Conservation (phyloP, 225 moss, liverwort and hornwort genomes). For the Pseudisothecium myosuroides region DNA sequence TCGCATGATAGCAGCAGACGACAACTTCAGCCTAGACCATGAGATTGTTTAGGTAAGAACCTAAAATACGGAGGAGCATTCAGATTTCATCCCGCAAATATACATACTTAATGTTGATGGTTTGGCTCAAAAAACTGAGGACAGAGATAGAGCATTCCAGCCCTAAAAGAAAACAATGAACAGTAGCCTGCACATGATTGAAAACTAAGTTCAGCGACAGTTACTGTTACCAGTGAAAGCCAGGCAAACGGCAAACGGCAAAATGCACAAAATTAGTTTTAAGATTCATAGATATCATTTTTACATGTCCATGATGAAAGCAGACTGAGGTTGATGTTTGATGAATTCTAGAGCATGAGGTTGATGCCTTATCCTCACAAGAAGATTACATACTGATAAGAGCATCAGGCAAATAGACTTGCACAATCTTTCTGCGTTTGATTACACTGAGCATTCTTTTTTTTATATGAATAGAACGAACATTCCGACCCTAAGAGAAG, state of each 20-base stretch:
- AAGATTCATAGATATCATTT: not conserved
- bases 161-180: not conserved
- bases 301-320: not conserved
- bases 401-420: not conserved
- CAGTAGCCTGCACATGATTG: not conserved
- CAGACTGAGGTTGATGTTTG: not conserved
- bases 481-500: not conserved
- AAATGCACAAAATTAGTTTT: not conserved
- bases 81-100: not conserved
- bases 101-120: not conserved
- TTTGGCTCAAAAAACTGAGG: too few species aligned
- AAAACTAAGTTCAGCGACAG: not conserved
- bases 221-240: not conserved
- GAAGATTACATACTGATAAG: not conserved
- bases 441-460: not conserved
- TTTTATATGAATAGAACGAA: not conserved
- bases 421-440: not conserved
- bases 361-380: not conserved
- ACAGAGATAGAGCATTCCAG: not conserved
- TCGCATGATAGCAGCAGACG: not conserved
- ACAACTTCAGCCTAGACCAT: too few species aligned
- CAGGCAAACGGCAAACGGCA: not conserved
- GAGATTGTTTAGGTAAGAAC: not conserved
- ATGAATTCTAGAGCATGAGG: not conserved
- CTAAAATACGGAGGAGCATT: not conserved